Evolutionary conservation across 352 stramenopile genomes (phyloP).

Genomic region (Phytophthora aleatoria): DNA sequence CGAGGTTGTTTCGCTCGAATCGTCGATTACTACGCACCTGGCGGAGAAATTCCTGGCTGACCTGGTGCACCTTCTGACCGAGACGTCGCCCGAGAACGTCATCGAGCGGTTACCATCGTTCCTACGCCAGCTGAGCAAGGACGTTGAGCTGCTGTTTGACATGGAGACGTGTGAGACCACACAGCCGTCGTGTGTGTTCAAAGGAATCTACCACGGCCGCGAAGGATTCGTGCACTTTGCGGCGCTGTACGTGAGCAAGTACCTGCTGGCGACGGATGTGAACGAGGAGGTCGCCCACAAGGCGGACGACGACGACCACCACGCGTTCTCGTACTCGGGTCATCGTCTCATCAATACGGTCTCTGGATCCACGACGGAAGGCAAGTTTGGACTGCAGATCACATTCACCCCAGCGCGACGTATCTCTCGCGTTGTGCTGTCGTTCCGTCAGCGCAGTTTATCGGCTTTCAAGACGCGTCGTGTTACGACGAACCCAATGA

Average conservation of each 20-base stretch:
- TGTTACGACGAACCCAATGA: conserved; percentile 77
- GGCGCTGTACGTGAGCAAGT: conserved; percentile 82
- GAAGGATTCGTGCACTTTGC: conserved; percentile 88
- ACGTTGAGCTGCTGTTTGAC: conserved; percentile 85
- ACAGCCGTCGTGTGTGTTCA: conserved; percentile 85
- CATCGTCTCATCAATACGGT: conserved; percentile 77
- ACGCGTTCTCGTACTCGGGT: conserved; percentile 61
- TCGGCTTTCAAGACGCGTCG: conserved; percentile 48
- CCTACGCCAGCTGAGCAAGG: conserved; percentile 84
- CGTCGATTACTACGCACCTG: conserved; percentile 69
- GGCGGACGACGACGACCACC: conserved; percentile 77
- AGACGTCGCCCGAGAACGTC: conserved; percentile 43
- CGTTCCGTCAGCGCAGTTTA: conserved; percentile 71
- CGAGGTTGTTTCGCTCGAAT: conserved; percentile 57
- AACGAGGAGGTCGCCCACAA: conserved; percentile 56
- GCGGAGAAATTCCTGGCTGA: conserved; percentile 76
- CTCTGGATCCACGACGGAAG: conserved; percentile 72
- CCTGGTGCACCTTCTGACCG: conserved; percentile 57
- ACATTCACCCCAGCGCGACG: conserved; percentile 82
- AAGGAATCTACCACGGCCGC: conserved; percentile 86
- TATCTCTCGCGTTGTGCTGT: conserved; percentile 84
- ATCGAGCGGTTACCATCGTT: conserved; percentile 69
- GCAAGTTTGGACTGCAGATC: conserved; percentile 81
- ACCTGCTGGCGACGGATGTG: conserved; percentile 61
- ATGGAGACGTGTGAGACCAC: conserved; percentile 75